Evolutionary conservation across 2,329 filamentous ascomycete genomes (phyloP).

Genomic region (Colletotrichum costaricense): DNA sequence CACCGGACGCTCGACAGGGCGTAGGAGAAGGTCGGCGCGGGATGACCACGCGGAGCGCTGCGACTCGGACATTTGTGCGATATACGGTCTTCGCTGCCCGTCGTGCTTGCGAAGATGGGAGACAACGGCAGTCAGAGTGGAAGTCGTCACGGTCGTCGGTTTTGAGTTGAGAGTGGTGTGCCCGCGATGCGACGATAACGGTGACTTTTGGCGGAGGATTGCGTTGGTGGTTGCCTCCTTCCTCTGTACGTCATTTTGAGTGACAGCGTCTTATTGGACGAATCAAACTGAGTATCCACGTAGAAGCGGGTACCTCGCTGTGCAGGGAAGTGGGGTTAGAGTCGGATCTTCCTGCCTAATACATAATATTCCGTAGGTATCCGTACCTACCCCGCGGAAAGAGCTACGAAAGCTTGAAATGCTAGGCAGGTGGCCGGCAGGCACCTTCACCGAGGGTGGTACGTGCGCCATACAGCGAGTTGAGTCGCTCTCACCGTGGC

Average conservation of each 20-base stretch:
- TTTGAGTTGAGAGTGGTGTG: background rate
- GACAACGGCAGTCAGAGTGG: background rate
- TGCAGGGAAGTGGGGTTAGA: background rate
- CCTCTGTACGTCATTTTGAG: constrained; percentile 20
- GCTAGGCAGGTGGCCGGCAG: too few species aligned
- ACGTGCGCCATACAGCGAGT: too few species aligned
- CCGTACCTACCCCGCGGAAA: too few species aligned
- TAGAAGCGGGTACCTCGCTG: background rate
- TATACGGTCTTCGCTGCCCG: background rate
- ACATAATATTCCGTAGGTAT: too few species aligned
- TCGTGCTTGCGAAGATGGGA: background rate
- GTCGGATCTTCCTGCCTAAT: too few species aligned
- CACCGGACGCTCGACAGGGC: constrained; percentile 48
- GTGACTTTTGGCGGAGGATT: background rate
- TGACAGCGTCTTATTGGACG: background rate
- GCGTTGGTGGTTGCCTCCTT: background rate
- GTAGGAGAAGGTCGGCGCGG: constrained; percentile 24
- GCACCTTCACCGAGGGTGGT: too few species aligned
- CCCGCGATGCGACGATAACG: background rate
- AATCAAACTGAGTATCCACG: background rate
- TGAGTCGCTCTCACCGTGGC: too few species aligned
- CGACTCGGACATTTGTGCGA: constrained; percentile 10
- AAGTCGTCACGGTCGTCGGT: background rate
- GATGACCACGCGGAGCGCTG: constrained; percentile 28
- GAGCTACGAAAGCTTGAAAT: too few species aligned